These are phyloP conservation scores for Gnaphalium uliginosum DNA, from an alignment of 129 eudicot genomes.

Conservation along the genomic window DNA sequence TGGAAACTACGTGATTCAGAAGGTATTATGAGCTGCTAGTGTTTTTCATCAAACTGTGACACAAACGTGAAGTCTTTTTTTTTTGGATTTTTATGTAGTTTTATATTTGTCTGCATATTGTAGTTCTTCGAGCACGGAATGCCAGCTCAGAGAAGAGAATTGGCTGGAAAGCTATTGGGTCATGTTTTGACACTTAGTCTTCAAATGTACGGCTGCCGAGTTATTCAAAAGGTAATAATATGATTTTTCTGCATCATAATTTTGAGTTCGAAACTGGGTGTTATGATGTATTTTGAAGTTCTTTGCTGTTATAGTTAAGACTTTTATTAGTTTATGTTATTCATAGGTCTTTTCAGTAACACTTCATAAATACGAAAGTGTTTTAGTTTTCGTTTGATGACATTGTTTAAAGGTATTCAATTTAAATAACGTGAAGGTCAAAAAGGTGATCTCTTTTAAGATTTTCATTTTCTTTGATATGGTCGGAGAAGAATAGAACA, in stretches of 20 bases:
- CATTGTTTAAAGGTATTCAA: background rate
- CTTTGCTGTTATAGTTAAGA: background rate
- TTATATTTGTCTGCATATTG: constrained; percentile 6
- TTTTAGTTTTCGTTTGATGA: background rate
- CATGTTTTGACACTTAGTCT: constrained; percentile 70
- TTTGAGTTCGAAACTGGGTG: background rate
- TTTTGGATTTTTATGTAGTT: background rate
- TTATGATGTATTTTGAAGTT: background rate
- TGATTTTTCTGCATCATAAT: background rate
- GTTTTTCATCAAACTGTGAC: background rate
- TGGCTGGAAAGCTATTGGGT: constrained; percentile 64
- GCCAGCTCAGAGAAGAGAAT: constrained; percentile 64
- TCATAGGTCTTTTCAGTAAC: background rate
- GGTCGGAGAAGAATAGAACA: background rate
- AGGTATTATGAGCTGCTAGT: constrained; percentile 47
- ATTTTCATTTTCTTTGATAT: background rate
- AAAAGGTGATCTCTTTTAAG: background rate
- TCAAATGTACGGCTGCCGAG: constrained; percentile 82
- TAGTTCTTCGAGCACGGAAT: constrained; percentile 82
- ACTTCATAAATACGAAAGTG: background rate
- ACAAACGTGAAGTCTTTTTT: background rate
- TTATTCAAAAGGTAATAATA: constrained; percentile 65
- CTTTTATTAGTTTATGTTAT: background rate
- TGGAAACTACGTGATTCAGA: constrained; percentile 88
- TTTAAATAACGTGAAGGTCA: background rate